Percentiles rank a stretch among this genome's conserved stretches.
These are phyloP conservation scores for Aspergillus incahuasiensis DNA, from an alignment of 495 filamentous ascomycete genomes.

Conservation along the genomic window DNA sequence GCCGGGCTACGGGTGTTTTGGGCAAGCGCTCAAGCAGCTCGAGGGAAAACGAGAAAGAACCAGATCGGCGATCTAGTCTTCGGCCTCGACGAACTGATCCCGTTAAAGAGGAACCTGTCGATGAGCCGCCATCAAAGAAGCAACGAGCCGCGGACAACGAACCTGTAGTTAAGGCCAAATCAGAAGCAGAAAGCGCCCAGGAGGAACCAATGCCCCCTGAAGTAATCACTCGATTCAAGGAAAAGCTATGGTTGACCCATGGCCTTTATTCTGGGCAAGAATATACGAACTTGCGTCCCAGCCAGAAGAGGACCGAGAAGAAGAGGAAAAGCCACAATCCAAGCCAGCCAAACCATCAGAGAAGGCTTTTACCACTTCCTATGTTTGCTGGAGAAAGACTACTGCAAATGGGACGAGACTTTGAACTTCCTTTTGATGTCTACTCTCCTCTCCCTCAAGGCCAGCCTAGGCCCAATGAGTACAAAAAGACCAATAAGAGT, in stretches of 20 bases:
- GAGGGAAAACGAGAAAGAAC: conserved; percentile 39
- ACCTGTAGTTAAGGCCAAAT: conserved; percentile 37
- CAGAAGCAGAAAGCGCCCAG: conserved; percentile 29
- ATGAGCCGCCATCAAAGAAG: conserved; percentile 42
- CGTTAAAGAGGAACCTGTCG: conserved; percentile 28
- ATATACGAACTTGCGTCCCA: conserved; percentile 56
- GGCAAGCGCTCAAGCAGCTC: conserved; percentile 51
- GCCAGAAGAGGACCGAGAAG: conserved; percentile 57
- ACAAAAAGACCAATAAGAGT: conserved; percentile 89
- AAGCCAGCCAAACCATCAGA: conserved; percentile 33
- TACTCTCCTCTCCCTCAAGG: conserved; percentile 80
- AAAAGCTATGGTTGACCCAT: conserved; percentile 71
- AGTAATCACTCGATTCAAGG: conserved; percentile 34
- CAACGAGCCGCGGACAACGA: conserved; percentile 47
- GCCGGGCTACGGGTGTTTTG: conserved; percentile 42
- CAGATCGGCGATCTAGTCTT: conserved; percentile 37
- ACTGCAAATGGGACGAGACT: conserved; percentile 67
- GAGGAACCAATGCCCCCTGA: conserved; percentile 35
- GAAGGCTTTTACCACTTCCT: conserved; percentile 56
- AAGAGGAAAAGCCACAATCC: conserved; percentile 42
- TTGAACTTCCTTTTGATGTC: conserved; percentile 82
- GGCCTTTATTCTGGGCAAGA: conserved; percentile 90
- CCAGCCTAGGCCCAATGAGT: conserved; percentile 86
- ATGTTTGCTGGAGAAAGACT: conserved; percentile 61
- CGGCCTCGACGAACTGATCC: conserved; percentile 32